Conservation (phyloP, 495 filamentous ascomycete species). For the Hypomontagnella monticulosa region DNA sequence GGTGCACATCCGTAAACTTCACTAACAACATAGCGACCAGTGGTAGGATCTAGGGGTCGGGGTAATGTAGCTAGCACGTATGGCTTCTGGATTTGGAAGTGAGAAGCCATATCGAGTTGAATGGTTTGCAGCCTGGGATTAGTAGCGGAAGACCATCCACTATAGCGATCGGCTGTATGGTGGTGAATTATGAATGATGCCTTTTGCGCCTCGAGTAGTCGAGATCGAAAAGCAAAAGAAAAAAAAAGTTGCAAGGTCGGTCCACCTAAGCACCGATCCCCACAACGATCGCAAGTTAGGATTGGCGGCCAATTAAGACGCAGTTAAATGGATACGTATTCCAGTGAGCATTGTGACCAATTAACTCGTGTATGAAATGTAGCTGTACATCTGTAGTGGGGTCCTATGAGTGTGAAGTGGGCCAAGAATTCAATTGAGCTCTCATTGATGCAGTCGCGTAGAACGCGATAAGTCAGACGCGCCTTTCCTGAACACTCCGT, state of each 20-base stretch:
- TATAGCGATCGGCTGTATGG: constrained; percentile 2
- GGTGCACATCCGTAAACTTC: constrained; percentile 76
- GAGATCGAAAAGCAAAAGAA: constrained; percentile 19
- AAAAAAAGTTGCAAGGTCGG: constrained; percentile 44
- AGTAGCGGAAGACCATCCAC: not conserved
- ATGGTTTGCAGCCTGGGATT: not conserved
- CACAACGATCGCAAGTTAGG: too few relatives aligned
- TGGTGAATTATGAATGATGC: constrained; percentile 5
- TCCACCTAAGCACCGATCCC: constrained; percentile 30
- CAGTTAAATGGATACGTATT: not conserved
- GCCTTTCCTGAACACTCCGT: constrained; percentile 9
- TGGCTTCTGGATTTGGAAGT: constrained; percentile 64
- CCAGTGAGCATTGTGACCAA: too few relatives aligned
- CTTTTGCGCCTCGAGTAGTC: not conserved
- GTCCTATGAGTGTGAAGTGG: not conserved
- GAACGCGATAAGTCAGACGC: constrained; percentile 26
- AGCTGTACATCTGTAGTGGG: not conserved
- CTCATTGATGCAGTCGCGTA: constrained; percentile 32
- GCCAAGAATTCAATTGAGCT: constrained; percentile 13
- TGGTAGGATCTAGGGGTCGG: constrained; percentile 67
- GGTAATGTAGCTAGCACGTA: constrained; percentile 74
- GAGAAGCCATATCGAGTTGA: constrained; percentile 57
- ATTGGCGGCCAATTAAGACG: too few relatives aligned
- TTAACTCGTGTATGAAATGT: too few relatives aligned
- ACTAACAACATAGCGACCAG: constrained; percentile 68